Evolutionary conservation across 2,329 filamentous ascomycete species (phyloP), one percentile per base, ranked within the genome.

Genomic region (Fulvia fulva): DNA sequence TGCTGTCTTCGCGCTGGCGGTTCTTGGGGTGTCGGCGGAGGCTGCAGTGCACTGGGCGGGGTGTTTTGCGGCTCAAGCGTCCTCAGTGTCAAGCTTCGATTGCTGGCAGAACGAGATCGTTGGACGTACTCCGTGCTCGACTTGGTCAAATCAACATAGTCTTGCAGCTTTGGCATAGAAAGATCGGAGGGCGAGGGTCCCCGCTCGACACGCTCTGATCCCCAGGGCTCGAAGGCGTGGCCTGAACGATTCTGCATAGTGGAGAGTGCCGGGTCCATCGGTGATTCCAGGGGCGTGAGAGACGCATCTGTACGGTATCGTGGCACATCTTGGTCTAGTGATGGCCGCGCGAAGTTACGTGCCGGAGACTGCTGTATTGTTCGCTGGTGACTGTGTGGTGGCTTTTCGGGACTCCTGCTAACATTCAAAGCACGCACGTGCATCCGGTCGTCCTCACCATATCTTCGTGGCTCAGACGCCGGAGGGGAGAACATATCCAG

Each of bases 211-310:
- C 47, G 45, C 8, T 22, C 52, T 46, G 61, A 46, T 14, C 53
- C 52, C 56, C 67, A 65, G 2, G 62, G 60, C 50, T 65, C 63
- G 55, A 60, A 56, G 5, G 54, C 28, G 16, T 59, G 26, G 14
- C 37, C 51, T 9, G 49, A 41, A 25, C 34, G 41, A 19, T 47
- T 41, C 49, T 62, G 61, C 53, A 66, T 34, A 22, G 37, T 49
- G 45, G 59, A 58, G 41, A 67, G 41, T 9, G 57, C 64, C 8
- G 71, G 71, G 59, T 73, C 71, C 60, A 71, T 69, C 1, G 71
- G 71, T 22, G 71, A 73, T 56, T 73, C 71, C 14, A 68, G 41
- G 32, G 65, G 62, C 30, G 56, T 34, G 2, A 37, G 9, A 14
- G 50, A 30, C 1, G 51, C 49, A 5, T 56, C 50, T 6, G 43